phyloP scores from a whole-genome alignment of 805 yeast species.

The Wickerhamomyces rabaulensis region DNA sequence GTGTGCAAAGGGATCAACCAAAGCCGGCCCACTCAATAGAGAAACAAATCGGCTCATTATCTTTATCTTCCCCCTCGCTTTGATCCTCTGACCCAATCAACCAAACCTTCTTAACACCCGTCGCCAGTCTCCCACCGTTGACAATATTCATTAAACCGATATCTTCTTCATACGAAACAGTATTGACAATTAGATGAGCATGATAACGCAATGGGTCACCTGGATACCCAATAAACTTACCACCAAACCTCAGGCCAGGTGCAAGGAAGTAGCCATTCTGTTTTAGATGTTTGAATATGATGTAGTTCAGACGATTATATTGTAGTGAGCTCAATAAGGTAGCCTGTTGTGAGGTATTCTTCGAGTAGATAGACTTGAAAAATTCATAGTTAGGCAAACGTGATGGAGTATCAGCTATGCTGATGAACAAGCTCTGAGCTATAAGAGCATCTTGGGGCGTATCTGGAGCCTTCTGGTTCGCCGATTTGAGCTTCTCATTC shows the following conservation, averaged over 20 bases:
- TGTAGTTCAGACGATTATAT: slow-evolving; percentile 5
- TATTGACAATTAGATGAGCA: slow-evolving; percentile 72
- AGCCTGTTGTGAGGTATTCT: slow-evolving; percentile 11
- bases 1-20: slow-evolving; percentile 40
- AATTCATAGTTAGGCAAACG: slow-evolving; percentile 10
- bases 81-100: slow-evolving; percentile 46
- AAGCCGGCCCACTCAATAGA: slow-evolving; percentile 97
- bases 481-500: neutral
- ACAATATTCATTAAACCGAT: slow-evolving; percentile 56
- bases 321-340: slow-evolving; percentile 2
- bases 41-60: slow-evolving; percentile 33
- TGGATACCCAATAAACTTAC: slow-evolving; percentile 83
- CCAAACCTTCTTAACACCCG: slow-evolving; percentile 87
- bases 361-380: slow-evolving; percentile 9
- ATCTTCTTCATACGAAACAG: slow-evolving; percentile 42
- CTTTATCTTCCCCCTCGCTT: slow-evolving; percentile 12
- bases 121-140: slow-evolving; percentile 87
- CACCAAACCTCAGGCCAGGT: slow-evolving; percentile 92
- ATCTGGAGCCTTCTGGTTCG: neutral
- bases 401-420: slow-evolving; percentile 16
- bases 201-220: slow-evolving; percentile 92
- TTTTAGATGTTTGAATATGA: slow-evolving; percentile 12
- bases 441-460: slow-evolving; percentile 8
- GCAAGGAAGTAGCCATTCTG: slow-evolving; percentile 48
- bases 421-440: slow-evolving; percentile 12